Evolutionary conservation across 192 early-diverging fungal species (phyloP), one percentile per base, ranked within the genome.

Genomic region (Linnemannia zychae): DNA sequence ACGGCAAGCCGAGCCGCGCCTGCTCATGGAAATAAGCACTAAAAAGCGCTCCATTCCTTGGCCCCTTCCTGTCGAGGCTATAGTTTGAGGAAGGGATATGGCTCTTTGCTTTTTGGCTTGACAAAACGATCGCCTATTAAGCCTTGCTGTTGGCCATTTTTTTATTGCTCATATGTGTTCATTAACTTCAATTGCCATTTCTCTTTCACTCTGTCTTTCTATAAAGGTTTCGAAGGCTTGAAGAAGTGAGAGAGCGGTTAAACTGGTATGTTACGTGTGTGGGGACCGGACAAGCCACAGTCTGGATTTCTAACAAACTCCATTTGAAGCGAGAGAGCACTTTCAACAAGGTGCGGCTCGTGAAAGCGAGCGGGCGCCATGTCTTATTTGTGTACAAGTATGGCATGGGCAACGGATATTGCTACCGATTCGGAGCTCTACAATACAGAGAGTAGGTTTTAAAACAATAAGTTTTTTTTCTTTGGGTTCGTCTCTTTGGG

Each of bases 61-160:
- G 18, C 5, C 22, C 52, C 20, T n/a, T 7, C 7, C 7, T 15
- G 57, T 31, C 57, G 31, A 63, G 57, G 24, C 31, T 63, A 63
- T 12, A 63, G 57, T 63, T 63, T 63, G 57, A 28, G 13, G n/a
- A 5, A 60, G 12, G 11, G 24, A 11, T 22, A 22, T 22, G 52
- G 52, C 52, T 53, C 22, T 53, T 53, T 44, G 40, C n/a, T 31
- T 72, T 49, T 72, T 63, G n/a, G n/a, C n/a, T n/a, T n/a, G n/a
- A 31, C 37, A 44, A 44, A 44, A 9, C 40, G 40, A 6, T 44
- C 4, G 40, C 40, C 40, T 9, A 44, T 44, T 44, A 44, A 44
- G 4, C 40, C 9, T 44, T 44, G 40, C 9, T 9, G 40, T 9
- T 69, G 36, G 18, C 31, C 18, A 24, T 57, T 6, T 24, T n/a